Evolutionary conservation across 306 rosid genomes (phyloP).

Genomic region (Lathyrus oleraceus): DNA sequence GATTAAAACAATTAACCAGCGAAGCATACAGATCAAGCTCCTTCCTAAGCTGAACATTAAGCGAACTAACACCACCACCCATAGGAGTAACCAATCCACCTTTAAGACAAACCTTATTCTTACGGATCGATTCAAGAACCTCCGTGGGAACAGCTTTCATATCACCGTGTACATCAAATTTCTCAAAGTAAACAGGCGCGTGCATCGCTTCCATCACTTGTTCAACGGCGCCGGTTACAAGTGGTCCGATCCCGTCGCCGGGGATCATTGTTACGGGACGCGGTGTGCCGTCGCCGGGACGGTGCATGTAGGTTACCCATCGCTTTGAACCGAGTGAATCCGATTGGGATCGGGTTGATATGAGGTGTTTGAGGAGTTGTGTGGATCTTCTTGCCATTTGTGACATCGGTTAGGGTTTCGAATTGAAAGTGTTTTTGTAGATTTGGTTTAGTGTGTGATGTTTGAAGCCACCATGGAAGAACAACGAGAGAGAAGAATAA

Average conservation of each 20-base stretch:
- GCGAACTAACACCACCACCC: slow-evolving; percentile 86
- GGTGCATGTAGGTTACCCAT: slow-evolving; percentile 83
- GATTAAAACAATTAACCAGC: slow-evolving; percentile 74
- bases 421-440: not conserved
- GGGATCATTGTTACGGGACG: slow-evolving; percentile 77
- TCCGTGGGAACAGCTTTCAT: slow-evolving; percentile 68
- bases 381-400: slow-evolving; percentile 44
- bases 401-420: not conserved
- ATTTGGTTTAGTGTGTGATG: slow-evolving; percentile 13
- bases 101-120: slow-evolving; percentile 83
- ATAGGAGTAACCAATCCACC: slow-evolving; percentile 80
- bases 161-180: slow-evolving; percentile 62
- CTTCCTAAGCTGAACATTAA: slow-evolving; percentile 73
- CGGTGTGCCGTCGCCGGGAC: slow-evolving; percentile 82
- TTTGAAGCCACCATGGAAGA: slow-evolving; percentile 8
- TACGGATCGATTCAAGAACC: slow-evolving; percentile 73
- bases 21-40: slow-evolving; percentile 90
- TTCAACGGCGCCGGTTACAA: slow-evolving; percentile 78
- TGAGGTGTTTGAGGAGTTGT: slow-evolving; percentile 42
- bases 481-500: not conserved
- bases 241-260: slow-evolving; percentile 81
- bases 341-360: not conserved
- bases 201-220: slow-evolving; percentile 89
- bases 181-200: slow-evolving; percentile 81
- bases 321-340: slow-evolving; percentile 30